Percentiles rank a stretch among this genome's conserved stretches.
Conservation (phyloP, 805 yeast genomes). For the Scheffersomyces spartinae region DNA sequence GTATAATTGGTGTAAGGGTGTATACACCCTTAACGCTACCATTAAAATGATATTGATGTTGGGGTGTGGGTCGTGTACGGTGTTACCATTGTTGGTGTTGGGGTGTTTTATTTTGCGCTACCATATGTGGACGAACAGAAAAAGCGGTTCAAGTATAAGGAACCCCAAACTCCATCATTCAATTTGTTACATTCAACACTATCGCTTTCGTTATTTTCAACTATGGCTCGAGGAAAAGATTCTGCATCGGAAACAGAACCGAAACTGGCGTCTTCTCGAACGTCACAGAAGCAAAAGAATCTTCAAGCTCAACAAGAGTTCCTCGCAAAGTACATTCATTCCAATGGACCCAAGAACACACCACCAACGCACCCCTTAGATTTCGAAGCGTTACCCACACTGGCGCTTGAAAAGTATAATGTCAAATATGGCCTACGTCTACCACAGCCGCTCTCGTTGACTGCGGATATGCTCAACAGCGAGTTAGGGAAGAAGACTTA, state of each 20-base stretch:
- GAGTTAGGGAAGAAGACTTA: slow-evolving; percentile 64
- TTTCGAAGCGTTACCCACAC: slow-evolving; percentile 51
- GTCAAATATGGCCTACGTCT: slow-evolving; percentile 43
- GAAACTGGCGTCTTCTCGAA: slow-evolving; percentile 32
- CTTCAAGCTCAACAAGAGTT: slow-evolving; percentile 63
- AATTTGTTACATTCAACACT: too few relatives aligned
- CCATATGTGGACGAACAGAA: too few relatives aligned
- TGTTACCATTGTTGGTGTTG: too few relatives aligned
- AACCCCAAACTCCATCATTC: too few relatives aligned
- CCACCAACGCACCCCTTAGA: slow-evolving; percentile 50
- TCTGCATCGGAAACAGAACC: slow-evolving; percentile 23
- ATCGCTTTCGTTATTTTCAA: too few relatives aligned
- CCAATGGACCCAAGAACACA: slow-evolving; percentile 58
- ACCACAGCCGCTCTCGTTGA: slow-evolving; percentile 51
- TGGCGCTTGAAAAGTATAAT: slow-evolving; percentile 59
- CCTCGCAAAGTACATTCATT: slow-evolving; percentile 54
- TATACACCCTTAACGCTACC: too few relatives aligned
- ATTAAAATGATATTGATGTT: too few relatives aligned
- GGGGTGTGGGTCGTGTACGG: too few relatives aligned
- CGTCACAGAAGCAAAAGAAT: slow-evolving; percentile 47
- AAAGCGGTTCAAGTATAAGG: too few relatives aligned
- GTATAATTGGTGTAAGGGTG: too few relatives aligned
- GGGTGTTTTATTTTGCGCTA: too few relatives aligned
- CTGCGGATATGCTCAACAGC: slow-evolving; percentile 61
- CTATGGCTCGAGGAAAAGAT: too few relatives aligned